Evolutionary conservation across 139 green algal species (phyloP), one percentile per base, ranked within the genome.

Genomic region (Mesotaenium endlicherianum): DNA sequence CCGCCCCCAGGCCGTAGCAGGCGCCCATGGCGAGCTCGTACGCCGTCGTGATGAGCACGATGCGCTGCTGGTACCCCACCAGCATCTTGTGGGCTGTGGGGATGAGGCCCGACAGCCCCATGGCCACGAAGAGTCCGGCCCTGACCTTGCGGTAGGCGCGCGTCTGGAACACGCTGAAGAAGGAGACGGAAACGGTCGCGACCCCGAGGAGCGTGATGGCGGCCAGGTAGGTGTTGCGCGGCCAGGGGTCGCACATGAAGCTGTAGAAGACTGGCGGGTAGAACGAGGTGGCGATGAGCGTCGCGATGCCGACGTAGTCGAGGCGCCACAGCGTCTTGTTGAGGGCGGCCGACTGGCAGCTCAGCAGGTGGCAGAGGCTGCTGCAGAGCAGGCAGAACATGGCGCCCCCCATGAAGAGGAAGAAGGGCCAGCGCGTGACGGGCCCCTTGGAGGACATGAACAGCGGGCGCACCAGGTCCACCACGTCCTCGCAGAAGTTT

Each of bases 241-340:
- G 88, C 34, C 44, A 76, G n/a, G 92, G 92, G 5, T 93, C 30
- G 83, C 95, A 98, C 40, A 98, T 58, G 90, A 98, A 98, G 5
- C 85, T 86, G 79, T 98, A 98, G 86, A 98, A 98, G 17, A 89
- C 79, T 34, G 94, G 89, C 2, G 96, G 95, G 42, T 93, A 95
- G 86, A 98, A 98, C n/a, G 95, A 98, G 2, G 92, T 84, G 16
- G 97, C 94, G 70, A 99, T 98, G 14, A 98, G 91, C 17, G 95
- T 86, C 0, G 92, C 93, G 26, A 98, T 98, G 38, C 95, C 90
- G 2, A 92, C 92, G 71, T 98, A 98, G 89, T 98, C 95, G 80
- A 98, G 93, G 0, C 67, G 45, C 86, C 86, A 90, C 16, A 91
- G 70, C 1, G 84, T 79, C 1, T n/a, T n/a, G 67, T 41, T 76